Base-by-base conservation (phyloP, 331 rosid species). In the Saraca asoca region DNA sequence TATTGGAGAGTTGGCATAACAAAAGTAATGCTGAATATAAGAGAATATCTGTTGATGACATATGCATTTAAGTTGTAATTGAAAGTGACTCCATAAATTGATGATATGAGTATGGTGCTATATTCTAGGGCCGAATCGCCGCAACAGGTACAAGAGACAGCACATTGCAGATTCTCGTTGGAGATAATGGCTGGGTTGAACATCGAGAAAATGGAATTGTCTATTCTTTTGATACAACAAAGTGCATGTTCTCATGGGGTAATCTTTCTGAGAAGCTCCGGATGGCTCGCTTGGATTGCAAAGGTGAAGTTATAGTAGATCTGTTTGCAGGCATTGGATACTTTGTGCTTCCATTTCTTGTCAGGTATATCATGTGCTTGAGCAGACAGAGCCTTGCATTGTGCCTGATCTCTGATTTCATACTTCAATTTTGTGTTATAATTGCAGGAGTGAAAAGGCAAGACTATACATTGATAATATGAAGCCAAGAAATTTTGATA, bases 241-340 rank as follows among this genome's bases (percentile, higher is more conserved):
- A 84, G 83, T 89, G 98, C 80, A 93, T 90, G 96, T 93, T 93
- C 81, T 93, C 96, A 51, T 93, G 98, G 96, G 98, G 96, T 12
- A 93, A 90, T 85, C 91, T 87, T 66, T 93, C 96, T 54, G 98
- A 89, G 87, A 85, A 87, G 79, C 86, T 83, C 37, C 90, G 98
- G 38, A 90, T 93, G 97, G 90, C 79, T 58, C 80, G 9, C 49
- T 57, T 82, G 54, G 72, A 85, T 69, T 93, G 97, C 79, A 76
- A 64, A 67, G 81, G 87, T 70, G 91, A 86, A 76, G 81, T 86
- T 56, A 24, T 90, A 73, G 95, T 93, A 60, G 98, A 93, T 70
- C 73, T 93, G 63, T 89, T 87, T 80, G 90, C 97, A 5, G 97
- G 96, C 72, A 90, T 94, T 77, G 98, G 98, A 66, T 90, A 90